phyloP scores from a whole-genome alignment of 306 rosid species.

The Heteromeles arbutifolia region DNA sequence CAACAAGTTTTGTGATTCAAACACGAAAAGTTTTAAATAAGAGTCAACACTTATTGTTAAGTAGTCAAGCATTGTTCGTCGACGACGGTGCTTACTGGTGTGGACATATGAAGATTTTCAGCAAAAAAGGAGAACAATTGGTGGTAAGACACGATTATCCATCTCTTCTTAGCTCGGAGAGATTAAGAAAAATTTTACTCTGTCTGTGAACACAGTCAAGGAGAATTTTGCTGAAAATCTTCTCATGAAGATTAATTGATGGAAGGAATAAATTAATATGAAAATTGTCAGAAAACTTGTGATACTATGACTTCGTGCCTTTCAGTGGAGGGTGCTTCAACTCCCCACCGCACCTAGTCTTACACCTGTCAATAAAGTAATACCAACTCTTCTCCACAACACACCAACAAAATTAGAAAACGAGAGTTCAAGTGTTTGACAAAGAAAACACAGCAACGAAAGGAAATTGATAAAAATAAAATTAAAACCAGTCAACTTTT shows the following conservation, averaged over 20 bases:
- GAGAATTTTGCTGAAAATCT: too few relatives aligned
- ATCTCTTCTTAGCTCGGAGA: rapidly evolving
- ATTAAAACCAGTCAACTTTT: too few relatives aligned
- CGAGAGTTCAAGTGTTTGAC: too few relatives aligned
- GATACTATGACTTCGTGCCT: conserved; percentile 8
- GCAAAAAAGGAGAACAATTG: rapidly evolving
- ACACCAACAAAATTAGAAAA: not conserved
- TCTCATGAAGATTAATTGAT: not conserved
- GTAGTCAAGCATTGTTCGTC: too few relatives aligned
- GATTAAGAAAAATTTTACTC: too few relatives aligned
- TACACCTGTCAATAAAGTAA: too few relatives aligned
- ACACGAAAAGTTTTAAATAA: too few relatives aligned
- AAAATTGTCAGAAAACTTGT: not conserved
- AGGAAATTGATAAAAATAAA: too few relatives aligned
- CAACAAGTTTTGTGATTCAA: too few relatives aligned
- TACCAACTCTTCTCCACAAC: not conserved
- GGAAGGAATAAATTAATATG: not conserved
- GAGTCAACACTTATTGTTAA: too few relatives aligned
- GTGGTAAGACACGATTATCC: rapidly evolving
- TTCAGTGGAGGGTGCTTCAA: not conserved
- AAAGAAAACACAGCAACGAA: too few relatives aligned
- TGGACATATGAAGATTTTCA: not conserved
- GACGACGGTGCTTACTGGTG: not conserved
- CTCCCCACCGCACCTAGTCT: not conserved
- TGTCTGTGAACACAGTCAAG: rapidly evolving